A percentile compares a stretch with the other conserved stretches of the same genome.
phyloP scores from a whole-genome alignment of 163 green algal species.

The Chloroidium sp. region DNA sequence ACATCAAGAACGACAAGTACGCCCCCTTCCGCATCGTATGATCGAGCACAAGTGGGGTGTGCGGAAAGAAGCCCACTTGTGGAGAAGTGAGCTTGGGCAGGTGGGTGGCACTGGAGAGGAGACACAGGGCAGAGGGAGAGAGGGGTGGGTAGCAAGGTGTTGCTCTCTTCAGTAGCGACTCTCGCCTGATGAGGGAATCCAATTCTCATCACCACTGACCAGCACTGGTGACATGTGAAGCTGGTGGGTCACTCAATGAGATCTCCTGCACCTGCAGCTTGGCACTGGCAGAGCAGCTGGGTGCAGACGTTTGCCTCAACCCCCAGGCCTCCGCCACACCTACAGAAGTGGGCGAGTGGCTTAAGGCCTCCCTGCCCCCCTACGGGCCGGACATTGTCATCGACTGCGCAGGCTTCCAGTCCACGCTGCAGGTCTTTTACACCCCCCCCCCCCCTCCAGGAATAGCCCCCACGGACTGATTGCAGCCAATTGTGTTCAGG shows the following conservation, averaged over 20 bases:
- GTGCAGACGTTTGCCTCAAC: constrained; percentile 13
- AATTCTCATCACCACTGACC: no score
- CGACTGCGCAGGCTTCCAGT: constrained; percentile 44
- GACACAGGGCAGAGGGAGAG: no score
- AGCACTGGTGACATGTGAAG: no score
- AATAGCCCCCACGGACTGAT: not conserved
- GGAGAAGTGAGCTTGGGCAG: no score
- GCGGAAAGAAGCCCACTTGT: no score
- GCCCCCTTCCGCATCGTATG: not conserved
- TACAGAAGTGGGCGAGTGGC: constrained; percentile 12
- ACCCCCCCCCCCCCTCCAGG: not conserved
- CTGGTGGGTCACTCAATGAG: no score
- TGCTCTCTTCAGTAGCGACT: no score
- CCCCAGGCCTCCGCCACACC: constrained; percentile 2
- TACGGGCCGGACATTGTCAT: constrained; percentile 42
- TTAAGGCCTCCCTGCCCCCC: constrained; percentile 16
- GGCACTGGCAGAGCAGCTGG: constrained; percentile 32
- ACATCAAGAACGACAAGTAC: constrained; percentile 32
- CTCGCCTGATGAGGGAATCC: no score
- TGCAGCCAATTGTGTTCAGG: not conserved
- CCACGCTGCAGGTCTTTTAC: constrained; percentile 27
- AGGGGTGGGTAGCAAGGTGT: no score
- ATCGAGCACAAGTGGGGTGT: constrained; percentile 2
- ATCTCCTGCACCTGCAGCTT: not conserved
- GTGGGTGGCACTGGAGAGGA: no score